Evolutionary conservation across 139 green algal genomes (phyloP), one percentile per base, ranked within the genome.

Genomic region (Astrephomene gubernaculifera): DNA sequence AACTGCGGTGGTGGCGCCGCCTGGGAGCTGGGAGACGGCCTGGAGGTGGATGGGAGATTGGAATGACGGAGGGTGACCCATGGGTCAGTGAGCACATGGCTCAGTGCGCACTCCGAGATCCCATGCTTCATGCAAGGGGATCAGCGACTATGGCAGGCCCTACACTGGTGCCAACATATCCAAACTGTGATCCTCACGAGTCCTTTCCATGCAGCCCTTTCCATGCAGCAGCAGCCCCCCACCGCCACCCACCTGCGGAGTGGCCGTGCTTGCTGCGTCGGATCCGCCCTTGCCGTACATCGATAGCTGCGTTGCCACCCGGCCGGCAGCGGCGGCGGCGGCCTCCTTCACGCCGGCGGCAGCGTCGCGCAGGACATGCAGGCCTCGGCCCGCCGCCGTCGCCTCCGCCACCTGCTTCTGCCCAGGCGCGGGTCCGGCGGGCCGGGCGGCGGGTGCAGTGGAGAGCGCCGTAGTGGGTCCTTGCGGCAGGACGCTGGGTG

Each of bases 1-100:
- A 2, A 84, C 41, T 19, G 78, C 78, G 19, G 61, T 44, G 25
- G n/a, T 19, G 78, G 43, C 36, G 22, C 78, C 61, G 60, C 61
- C 61, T 24, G 63, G 78, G 31, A 84, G 78, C 24, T 9, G 17
- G 24, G 78, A 54, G 29, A 84, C 22, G 1, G 31, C 78, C 78
- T 84, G 41, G n/a, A n/a, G n/a, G n/a, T n/a, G n/a, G n/a, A n/a
- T n/a, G n/a, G n/a, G n/a, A n/a, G n/a, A n/a, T n/a, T n/a, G n/a
- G n/a, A n/a, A n/a, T n/a, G n/a, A n/a, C n/a, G n/a, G n/a, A n/a
- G n/a, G n/a, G n/a, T n/a, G 44, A 79, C 27, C 68, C 68, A 75
- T 33, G 68, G 36, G 71, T 61, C 69, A 60, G 19, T 76, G 43
- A 17, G 69, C 7, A 35, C 60, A 31, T 31, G 60, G 60, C 22